Evolutionary conservation across 768 basidiomycete species (phyloP), one percentile per base, ranked within the genome.

Genomic region (Boletus coccyginus): DNA sequence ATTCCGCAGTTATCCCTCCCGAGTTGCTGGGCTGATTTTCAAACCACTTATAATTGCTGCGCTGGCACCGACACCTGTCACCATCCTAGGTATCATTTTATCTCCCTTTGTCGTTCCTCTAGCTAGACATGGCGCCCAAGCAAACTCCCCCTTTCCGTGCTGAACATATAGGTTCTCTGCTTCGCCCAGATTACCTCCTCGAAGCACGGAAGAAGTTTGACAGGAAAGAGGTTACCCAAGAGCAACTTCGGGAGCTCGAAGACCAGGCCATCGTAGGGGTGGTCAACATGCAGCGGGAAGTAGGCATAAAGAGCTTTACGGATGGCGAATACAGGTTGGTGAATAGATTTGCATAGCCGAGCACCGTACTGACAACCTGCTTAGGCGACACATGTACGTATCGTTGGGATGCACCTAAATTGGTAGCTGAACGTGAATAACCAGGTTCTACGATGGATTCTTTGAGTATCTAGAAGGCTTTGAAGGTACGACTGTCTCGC

Each of bases 111-210:
- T 32, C 12, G 7, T n/a, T 33, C 19, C 35, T 45, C 42, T 42
- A 8, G 54, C 42, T 42, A 8, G 54, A 31, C 7, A 69, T 70
- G 65, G 14, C 50, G 1, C 27, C 53, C 13, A 70, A 63, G 46
- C 64, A 70, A 38, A 55, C 44, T n/a, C 78, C 78, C 6, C 78
- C 78, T 29, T 77, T 77, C 67, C 73, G 77, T 27, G 77, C 78
- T 16, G 78, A 79, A 50, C 78, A 78, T 58, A 57, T 78, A 10
- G 78, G 78, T 36, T 78, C 77, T 8, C 65, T 79, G 38, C 77
- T 77, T 53, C 74, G 78, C 10, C 78, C 78, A 19, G 55, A 60
- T 7, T 61, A 68, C 52, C 73, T 79, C 13, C 74, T 78, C 21
- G 60, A 73, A 46, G 74, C 72, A 52, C 70, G 76, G 31, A 68